phyloP scores from a whole-genome alignment of 345 rosid genomes.

The Linum usitatissimum region DNA sequence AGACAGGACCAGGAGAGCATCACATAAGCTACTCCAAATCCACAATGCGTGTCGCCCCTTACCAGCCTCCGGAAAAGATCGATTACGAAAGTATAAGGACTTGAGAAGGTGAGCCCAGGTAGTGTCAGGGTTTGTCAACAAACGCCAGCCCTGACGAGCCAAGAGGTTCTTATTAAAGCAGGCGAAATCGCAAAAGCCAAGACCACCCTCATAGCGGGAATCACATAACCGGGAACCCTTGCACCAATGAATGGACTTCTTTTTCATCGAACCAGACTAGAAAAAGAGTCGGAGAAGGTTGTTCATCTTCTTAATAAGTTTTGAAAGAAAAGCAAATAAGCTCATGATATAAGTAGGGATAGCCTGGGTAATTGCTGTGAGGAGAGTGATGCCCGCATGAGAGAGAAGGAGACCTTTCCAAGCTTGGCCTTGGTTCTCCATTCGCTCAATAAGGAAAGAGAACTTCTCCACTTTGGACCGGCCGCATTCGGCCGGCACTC shows the following conservation, averaged over 20 bases:
- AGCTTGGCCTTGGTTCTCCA: not conserved
- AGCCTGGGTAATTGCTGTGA: not conserved
- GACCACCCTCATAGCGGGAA: not conserved
- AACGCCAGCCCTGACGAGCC: not conserved
- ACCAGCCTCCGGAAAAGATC: not conserved
- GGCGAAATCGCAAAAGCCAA: not conserved
- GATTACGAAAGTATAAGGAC: not conserved
- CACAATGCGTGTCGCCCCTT: not conserved
- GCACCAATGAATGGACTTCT: not conserved
- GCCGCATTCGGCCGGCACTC: no score
- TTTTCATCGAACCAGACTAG: not conserved
- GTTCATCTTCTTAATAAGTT: no score
- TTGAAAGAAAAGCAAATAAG: no score
- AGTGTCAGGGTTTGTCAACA: not conserved
- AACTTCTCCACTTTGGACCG: no score
- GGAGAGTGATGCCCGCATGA: not conserved
- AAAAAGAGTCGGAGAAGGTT: no score
- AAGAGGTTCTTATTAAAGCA: not conserved
- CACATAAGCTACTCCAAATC: not conserved
- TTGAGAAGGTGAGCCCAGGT: not conserved
- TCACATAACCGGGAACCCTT: not conserved
- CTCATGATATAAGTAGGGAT: no score
- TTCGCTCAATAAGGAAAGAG: not conserved
- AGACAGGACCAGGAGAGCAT: no score
- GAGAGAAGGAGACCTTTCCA: not conserved